Conservation (phyloP, 2,329 filamentous ascomycete species). For the Aspergillus fijiensis region DNA sequence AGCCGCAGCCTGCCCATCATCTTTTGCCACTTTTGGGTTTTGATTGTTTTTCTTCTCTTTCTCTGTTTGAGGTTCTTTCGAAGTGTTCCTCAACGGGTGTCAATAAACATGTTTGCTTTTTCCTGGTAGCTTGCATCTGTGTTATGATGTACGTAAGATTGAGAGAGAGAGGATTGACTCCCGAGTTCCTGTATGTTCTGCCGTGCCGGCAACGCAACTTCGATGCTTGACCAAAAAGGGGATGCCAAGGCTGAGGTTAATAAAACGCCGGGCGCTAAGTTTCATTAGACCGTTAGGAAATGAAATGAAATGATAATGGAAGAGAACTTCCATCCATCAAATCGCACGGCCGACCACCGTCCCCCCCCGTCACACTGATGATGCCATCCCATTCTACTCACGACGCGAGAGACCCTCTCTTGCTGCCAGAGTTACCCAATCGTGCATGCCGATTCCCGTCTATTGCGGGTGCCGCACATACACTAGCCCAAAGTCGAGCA, state of each 20-base stretch:
- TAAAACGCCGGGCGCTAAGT: slow-evolving; percentile 13
- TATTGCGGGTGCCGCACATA: slow-evolving; percentile 1
- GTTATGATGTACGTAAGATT: background rate
- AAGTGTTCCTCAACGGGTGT: background rate
- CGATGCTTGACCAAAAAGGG: slow-evolving; percentile 1
- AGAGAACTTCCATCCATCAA: background rate
- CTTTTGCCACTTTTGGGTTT: background rate
- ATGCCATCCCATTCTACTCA: background rate
- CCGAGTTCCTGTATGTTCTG: background rate
- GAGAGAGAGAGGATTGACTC: background rate
- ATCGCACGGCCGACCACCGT: background rate
- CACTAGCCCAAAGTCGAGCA: background rate
- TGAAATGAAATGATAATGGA: background rate
- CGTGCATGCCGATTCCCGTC: background rate
- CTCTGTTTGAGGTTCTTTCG: background rate
- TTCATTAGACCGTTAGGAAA: slow-evolving; percentile 6
- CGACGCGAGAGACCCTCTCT: background rate
- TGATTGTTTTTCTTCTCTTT: too few species aligned
- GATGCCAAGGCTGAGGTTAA: slow-evolving; percentile 17
- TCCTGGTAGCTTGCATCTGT: background rate
- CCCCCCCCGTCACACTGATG: background rate
- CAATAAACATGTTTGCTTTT: background rate
- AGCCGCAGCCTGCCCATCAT: slow-evolving; percentile 1
- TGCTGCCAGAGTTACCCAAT: background rate
- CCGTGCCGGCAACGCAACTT: background rate